Percentiles rank a stretch among this genome's conserved stretches.
phyloP scores from a whole-genome alignment of 129 eudicot species.

The Artemisia argyi region DNA sequence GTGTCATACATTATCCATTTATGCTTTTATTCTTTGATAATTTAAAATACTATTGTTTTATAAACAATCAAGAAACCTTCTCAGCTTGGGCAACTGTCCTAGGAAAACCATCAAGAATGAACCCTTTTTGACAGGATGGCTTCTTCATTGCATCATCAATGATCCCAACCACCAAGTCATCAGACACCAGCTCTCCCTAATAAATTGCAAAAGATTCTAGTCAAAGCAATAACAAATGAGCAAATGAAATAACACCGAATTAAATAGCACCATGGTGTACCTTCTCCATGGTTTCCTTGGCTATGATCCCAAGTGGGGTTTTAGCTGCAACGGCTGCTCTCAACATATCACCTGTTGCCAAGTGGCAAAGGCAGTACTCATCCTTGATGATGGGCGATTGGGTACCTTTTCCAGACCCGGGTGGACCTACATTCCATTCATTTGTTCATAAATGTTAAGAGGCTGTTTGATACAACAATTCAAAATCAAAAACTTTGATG shows the following conservation, averaged over 20 bases:
- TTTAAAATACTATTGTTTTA: not conserved
- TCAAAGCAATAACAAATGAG: not conserved
- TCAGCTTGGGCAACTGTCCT: slow-evolving; percentile 85
- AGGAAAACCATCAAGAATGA: slow-evolving; percentile 94
- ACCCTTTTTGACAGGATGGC: slow-evolving; percentile 91
- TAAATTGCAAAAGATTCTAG: not conserved
- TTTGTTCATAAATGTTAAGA: slow-evolving; percentile 6
- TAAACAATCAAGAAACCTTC: slow-evolving; percentile 44
- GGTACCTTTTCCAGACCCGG: slow-evolving; percentile 95
- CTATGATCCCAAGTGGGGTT: slow-evolving; percentile 85
- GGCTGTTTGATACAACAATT: too few species aligned
- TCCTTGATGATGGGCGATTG: slow-evolving; percentile 93
- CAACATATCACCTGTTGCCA: slow-evolving; percentile 97
- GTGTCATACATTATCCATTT: not conserved
- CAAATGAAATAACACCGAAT: too few species aligned
- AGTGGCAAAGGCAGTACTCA: slow-evolving; percentile 86
- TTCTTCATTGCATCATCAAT: slow-evolving; percentile 90
- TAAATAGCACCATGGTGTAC: slow-evolving; percentile 22
- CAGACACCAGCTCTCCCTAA: slow-evolving; percentile 92
- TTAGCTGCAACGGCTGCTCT: slow-evolving; percentile 94
- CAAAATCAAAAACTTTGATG: not conserved
- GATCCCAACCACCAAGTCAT: slow-evolving; percentile 90
- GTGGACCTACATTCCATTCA: slow-evolving; percentile 70
- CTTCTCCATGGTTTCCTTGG: slow-evolving; percentile 97
- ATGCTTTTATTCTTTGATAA: not conserved